Base-by-base conservation (phyloP, 139 green algal genomes). In the Auxenochlorella pyrenoidosa region DNA sequence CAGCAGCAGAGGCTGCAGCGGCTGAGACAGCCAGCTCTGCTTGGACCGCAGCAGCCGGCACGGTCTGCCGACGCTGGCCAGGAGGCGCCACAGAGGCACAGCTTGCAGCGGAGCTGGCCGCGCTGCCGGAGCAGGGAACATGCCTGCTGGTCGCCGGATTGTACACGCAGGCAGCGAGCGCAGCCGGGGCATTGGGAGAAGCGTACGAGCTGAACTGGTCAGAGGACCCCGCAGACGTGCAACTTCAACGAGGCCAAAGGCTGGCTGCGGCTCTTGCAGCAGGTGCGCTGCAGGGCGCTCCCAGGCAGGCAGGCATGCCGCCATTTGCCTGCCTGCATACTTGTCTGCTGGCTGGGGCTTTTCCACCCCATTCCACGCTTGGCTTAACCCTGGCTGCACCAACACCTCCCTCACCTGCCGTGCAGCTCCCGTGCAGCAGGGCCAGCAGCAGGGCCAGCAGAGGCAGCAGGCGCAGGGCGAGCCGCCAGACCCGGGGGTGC, bases 401-500 rank as follows among this genome's bases (percentile, higher is more conserved):
- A 28, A 19, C 30, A 54, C 5, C 66, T 0, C 8, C 63, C 66
- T 0, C 21, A 41, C 32, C 32, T 73, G 32, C 68, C 44, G 68
- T 38, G 34, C 68, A 43, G 54, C 16, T 63, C 22, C 24, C 63
- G 5, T 4, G 22, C 63, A 36, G 66, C 66, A 40, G 30, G 32
- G 30, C 13, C 66, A 40, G 28, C 66, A 73, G 66, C 66, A 40
- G 66, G 24, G 1, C 6, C 19, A 71, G 63, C 63, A 68, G 60
- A 3, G 21, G 10, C 47, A 54, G 47, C 47, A 54, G 47, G 8
- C 6, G 47, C 47, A 54, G 44, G 22, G 16, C 30, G 2, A 44
- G 34, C 58, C 24, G 26, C 21, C 8, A 32, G 80, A 88, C 79
- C 34, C 54, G 34, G 86, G 81, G 36, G 47, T 77, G 32, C 66